Conservation (phyloP, 129 eudicot species). For the Logfia minima region DNA sequence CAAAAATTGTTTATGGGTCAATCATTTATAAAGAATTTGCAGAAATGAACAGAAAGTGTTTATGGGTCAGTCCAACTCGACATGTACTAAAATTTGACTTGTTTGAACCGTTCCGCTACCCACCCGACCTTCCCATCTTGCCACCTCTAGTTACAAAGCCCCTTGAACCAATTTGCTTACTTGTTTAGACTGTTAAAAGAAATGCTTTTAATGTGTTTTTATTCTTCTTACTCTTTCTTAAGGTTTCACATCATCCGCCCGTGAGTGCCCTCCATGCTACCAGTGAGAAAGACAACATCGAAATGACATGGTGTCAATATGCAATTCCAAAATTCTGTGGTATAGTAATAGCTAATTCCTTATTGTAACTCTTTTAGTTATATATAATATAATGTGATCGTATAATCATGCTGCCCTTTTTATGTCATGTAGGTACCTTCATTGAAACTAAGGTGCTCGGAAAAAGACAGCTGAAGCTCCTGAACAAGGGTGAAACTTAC, state of each 20-base stretch:
- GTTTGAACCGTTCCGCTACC: neutral
- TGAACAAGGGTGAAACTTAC: constrained; percentile 55
- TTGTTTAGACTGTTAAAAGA: neutral
- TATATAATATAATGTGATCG: neutral
- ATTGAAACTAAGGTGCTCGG: constrained; percentile 68
- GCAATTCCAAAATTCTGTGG: constrained; percentile 73
- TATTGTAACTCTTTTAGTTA: neutral
- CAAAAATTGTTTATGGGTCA: too few species aligned
- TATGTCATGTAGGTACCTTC: constrained; percentile 49
- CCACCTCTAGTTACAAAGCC: neutral
- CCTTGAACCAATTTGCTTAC: neutral
- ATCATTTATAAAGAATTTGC: neutral
- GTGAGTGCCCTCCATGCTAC: constrained; percentile 89
- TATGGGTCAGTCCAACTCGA: neutral
- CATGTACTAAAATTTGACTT: neutral
- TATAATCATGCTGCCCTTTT: neutral
- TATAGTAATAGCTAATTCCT: constrained; percentile 14
- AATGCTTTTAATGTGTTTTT: neutral
- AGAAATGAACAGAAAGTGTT: neutral
- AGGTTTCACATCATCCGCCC: constrained; percentile 99
- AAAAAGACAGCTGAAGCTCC: constrained; percentile 52
- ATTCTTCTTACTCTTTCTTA: neutral
- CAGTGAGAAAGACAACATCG: constrained; percentile 58
- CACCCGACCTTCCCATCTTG: neutral
- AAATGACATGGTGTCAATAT: constrained; percentile 72